Conservation (phyloP, 2,329 filamentous ascomycete genomes). For the Neopestalotiopsis clavispora region DNA sequence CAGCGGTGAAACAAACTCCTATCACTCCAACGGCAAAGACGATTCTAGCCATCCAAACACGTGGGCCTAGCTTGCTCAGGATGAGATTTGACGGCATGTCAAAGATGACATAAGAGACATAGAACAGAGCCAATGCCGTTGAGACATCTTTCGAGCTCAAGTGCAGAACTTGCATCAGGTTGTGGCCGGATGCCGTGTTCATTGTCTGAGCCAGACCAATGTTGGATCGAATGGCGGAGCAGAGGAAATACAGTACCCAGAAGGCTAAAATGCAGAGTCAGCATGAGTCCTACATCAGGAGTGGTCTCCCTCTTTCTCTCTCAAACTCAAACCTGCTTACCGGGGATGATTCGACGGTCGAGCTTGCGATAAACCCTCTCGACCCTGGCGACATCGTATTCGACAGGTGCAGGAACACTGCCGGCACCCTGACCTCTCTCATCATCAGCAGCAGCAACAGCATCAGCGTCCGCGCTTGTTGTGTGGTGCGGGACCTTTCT, state of each 20-base stretch:
- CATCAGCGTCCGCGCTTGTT: conserved; percentile 21
- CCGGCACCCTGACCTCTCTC: conserved; percentile 22
- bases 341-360: conserved; percentile 64
- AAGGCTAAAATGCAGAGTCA: conserved; percentile 59
- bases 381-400: conserved; percentile 55
- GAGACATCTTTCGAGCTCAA: conserved; percentile 79
- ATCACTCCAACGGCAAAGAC: conserved; percentile 87
- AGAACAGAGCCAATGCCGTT: conserved; percentile 85
- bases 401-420: conserved; percentile 17
- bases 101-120: conserved; percentile 89
- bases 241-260: conserved; percentile 90
- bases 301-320: not conserved
- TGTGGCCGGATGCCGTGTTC: conserved; percentile 74
- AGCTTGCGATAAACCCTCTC: conserved; percentile 64
- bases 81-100: conserved; percentile 87
- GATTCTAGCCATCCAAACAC: conserved; percentile 91
- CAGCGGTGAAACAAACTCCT: conserved; percentile 81
- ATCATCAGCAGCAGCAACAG: conserved; percentile 23
- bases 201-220: conserved; percentile 95
- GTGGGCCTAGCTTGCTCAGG: conserved; percentile 84
- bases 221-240: conserved; percentile 89
- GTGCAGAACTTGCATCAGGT: conserved; percentile 73
- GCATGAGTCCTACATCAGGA: not conserved
- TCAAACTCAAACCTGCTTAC: conserved; percentile 36
- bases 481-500: conserved; percentile 33